Evolutionary conservation across 75 land plant species (phyloP).

Genomic region (Selaginella moellendorffii): DNA sequence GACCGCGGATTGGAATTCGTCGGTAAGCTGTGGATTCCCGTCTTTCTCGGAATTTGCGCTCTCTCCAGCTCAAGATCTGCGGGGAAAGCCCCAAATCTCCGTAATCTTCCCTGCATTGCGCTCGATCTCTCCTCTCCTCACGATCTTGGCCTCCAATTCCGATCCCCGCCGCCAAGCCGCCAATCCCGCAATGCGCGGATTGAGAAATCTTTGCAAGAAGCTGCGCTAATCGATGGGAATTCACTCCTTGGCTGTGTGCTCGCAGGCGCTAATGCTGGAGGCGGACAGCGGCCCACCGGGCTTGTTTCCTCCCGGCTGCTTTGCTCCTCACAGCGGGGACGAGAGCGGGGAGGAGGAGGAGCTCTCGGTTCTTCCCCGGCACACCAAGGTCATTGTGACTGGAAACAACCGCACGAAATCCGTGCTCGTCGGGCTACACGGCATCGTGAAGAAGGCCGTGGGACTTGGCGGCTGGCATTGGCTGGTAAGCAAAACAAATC

Average conservation of each 20-base stretch:
- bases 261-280: neutral
- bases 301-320: neutral
- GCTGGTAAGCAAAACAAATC: constrained; percentile 38
- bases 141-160: too few relatives aligned
- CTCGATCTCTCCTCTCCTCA: too few relatives aligned
- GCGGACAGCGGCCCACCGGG: neutral
- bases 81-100: neutral
- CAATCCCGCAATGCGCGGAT: too few relatives aligned
- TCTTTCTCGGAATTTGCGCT: too few relatives aligned
- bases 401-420: constrained; percentile 73
- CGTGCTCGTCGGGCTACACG: constrained; percentile 56
- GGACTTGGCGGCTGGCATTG: constrained; percentile 82
- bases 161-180: too few relatives aligned
- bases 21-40: too few relatives aligned
- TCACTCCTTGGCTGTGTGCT: too few relatives aligned
- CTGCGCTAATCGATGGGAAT: too few relatives aligned
- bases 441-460: constrained; percentile 69
- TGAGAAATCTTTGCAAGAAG: too few relatives aligned
- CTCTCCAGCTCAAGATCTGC: neutral
- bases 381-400: constrained; percentile 61
- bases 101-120: neutral
- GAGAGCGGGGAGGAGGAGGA: constrained; percentile 58
- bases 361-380: constrained; percentile 50
- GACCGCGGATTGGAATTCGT: too few relatives aligned
- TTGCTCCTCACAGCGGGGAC: constrained; percentile 16